Base-by-base conservation (phyloP, 805 yeast species). In the Starmerella tilneyi region DNA sequence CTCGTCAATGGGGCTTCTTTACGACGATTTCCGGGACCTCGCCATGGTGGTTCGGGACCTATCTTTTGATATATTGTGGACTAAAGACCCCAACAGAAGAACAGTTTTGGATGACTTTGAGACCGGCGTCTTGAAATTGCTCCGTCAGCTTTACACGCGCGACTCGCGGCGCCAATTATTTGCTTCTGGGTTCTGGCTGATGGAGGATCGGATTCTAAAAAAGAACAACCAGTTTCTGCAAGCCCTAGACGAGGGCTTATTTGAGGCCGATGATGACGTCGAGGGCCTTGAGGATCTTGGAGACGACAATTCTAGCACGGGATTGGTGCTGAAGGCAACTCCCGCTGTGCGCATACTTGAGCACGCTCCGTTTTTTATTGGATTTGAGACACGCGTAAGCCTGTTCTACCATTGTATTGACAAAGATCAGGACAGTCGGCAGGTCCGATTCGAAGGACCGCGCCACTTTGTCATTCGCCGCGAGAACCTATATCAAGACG, bases 341-440 rank as follows among this genome's bases (percentile, higher is more conserved):
- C 63, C 66, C 1, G 43, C 62, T 48, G 51, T 74, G 19, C 75
- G 73, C 36, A 65, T 88, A 0, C 68, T 84, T 37, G 67, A 73
- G 1, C 71, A 75, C 41, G 65, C 79, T 3, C 96, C 97, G 3
- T 89, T 83, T 58, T 80, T 86, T 65, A 69, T 89, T 6, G 76
- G 84, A 0, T 89, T 89, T 60, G 71, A 72, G 20, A 72, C 74
- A 27, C 69, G 98, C 39, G 96, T 84, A 0, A 72, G 71, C 41
- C 67, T 84, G 1, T 84, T 89, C 58, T 83, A 81, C 49, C 60
- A 67, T 9, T 67, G 84, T 45, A 73, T 84, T 29, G 71, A 68
- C 3, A 50, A 67, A 9, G 94, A 85, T 56, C 66, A 43, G 9
- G 44, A 21, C 5, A 8, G 13, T 5, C 22, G 28, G 31, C 11